Conservation (phyloP, 371 early-diverging fungal genomes). For the Actinomortierella ambigua region DNA sequence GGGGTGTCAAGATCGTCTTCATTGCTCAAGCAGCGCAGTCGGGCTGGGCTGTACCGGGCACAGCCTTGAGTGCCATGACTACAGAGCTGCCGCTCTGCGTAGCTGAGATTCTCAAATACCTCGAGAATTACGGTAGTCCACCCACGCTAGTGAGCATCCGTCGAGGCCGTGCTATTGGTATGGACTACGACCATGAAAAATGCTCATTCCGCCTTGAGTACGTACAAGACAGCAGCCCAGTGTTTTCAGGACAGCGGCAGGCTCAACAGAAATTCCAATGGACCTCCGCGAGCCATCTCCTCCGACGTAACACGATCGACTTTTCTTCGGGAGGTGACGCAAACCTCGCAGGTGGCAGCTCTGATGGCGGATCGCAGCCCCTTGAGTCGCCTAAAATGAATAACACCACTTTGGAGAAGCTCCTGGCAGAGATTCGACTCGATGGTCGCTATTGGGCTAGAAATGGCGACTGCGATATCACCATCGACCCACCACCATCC, state of each 20-base stretch:
- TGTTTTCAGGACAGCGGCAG: slow-evolving; percentile 36
- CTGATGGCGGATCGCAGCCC: too few relatives aligned
- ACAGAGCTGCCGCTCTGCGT: slow-evolving; percentile 48
- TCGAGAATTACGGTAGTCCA: slow-evolving; percentile 55
- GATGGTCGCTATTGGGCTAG: slow-evolving; percentile 51
- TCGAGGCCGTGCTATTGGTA: slow-evolving; percentile 47
- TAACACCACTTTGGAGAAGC: slow-evolving; percentile 12
- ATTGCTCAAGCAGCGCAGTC: slow-evolving; percentile 49
- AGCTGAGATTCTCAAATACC: slow-evolving; percentile 50
- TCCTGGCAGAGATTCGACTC: slow-evolving; percentile 52
- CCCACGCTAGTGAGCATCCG: slow-evolving; percentile 54
- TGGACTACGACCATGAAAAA: slow-evolving; percentile 53
- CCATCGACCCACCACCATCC: slow-evolving; percentile 64
- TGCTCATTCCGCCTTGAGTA: slow-evolving; percentile 62
- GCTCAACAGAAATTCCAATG: slow-evolving; percentile 14
- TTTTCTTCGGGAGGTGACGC: neutral
- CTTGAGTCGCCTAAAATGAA: too few relatives aligned
- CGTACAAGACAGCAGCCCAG: slow-evolving; percentile 43
- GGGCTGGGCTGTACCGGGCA: slow-evolving; percentile 54
- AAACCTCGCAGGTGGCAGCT: too few relatives aligned
- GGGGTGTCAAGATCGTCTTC: slow-evolving; percentile 48
- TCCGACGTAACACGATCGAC: slow-evolving; percentile 23
- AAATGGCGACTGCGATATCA: slow-evolving; percentile 51
- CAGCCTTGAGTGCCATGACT: slow-evolving; percentile 48
- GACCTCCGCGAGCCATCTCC: slow-evolving; percentile 4